Evolutionary conservation across 371 early-diverging fungal genomes (phyloP), one percentile per base, ranked within the genome.

Genomic region (Mucor plumbeus): DNA sequence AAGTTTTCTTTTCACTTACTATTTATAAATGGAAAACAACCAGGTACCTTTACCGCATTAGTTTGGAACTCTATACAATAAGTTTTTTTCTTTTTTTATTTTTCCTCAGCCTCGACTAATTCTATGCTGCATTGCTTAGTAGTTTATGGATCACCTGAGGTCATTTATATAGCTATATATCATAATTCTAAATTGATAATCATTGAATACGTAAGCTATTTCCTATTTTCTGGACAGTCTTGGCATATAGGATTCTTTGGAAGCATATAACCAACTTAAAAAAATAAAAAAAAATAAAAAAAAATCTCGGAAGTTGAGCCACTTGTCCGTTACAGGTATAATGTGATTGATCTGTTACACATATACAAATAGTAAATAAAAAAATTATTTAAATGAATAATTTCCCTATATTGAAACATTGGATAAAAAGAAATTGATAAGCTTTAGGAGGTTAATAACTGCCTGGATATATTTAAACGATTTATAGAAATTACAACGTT

Each of bases 261-360:
- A 50, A 44, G 17, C 19, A 38, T 38, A 10, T 38, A 26, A 26
- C 26, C 26, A 26, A 26, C 26, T 38, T 10, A 38, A 38, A 38
- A 41, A 41, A 41, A 15, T 8, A 50, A 19, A 21, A 48, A 17
- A 26, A 6, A 9, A 36, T 36, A 9, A 9, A 6, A 48, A 21
- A 50, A 26, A 44, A n/a, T 44, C 44, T 50, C 50, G 50, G 50
- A 26, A 26, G 50, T 21, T 50, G 26, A 50, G 50, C 50, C 50
- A 50, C 50, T 26, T 50, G 26, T 26, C 50, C 13, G 50, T 9
- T 50, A 26, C 50, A 21, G 17, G 44, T 17, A 17, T 44, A 17
- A 44, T 44, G 44, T 17, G 26, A 50, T 26, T 50, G 50, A 50
- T 50, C 50, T 50, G 50, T 50, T 50, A 50, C 50, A 50, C 50